phyloP scores from a whole-genome alignment of 257 asterid species.

The Cynanchum wilfordii region DNA sequence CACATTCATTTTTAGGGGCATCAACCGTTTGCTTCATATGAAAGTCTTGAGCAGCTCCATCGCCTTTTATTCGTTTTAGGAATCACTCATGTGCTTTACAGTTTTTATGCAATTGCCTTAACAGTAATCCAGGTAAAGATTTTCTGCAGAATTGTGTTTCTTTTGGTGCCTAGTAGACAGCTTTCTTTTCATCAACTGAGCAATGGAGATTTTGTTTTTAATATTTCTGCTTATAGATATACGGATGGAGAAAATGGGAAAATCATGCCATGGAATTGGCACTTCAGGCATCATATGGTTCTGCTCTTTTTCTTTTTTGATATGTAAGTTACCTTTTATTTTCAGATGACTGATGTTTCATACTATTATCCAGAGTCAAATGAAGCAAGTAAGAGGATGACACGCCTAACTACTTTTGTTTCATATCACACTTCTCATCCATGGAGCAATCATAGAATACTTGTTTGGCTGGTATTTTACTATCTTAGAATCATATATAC shows the following conservation, averaged over 20 bases:
- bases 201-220: slow-evolving; percentile 1
- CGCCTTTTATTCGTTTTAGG: slow-evolving; percentile 87
- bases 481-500: background rate
- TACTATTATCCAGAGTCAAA: slow-evolving; percentile 35
- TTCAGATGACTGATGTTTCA: background rate
- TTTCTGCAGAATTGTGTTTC: slow-evolving; percentile 11
- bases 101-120: slow-evolving; percentile 70
- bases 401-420: slow-evolving; percentile 62
- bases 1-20: slow-evolving; percentile 42
- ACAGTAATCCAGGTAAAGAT: slow-evolving; percentile 78
- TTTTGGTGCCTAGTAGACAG: slow-evolving; percentile 3
- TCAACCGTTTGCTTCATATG: slow-evolving; percentile 82
- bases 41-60: slow-evolving; percentile 95
- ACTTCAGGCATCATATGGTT: slow-evolving; percentile 50
- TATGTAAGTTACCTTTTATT: background rate
- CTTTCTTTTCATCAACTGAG: background rate
- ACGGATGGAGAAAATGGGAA: slow-evolving; percentile 95
- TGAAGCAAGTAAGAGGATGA: slow-evolving; percentile 38
- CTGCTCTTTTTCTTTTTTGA: background rate
- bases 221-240: slow-evolving; percentile 44
- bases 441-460: slow-evolving; percentile 79
- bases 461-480: slow-evolving; percentile 85
- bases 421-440: slow-evolving; percentile 73
- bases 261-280: slow-evolving; percentile 74
- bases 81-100: slow-evolving; percentile 67